Conservation (phyloP, 768 basidiomycete species). For the Grammothele lineata region DNA sequence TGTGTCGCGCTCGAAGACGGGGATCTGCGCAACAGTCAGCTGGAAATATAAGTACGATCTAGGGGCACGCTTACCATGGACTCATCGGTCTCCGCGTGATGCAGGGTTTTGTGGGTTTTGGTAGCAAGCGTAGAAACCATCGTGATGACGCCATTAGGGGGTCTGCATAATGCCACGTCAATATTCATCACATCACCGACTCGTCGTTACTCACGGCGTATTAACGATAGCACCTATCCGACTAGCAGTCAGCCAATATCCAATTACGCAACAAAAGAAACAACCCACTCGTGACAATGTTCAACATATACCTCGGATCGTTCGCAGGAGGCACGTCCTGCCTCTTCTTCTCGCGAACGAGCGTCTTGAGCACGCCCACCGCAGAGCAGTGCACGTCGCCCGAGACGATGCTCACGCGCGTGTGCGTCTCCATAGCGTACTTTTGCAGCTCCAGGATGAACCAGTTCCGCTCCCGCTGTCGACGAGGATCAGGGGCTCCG, state of each 20-base stretch:
- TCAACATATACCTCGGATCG: constrained; percentile 90
- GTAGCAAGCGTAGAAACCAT: constrained; percentile 79
- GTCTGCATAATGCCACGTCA: constrained; percentile 30
- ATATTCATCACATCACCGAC: too few relatives aligned
- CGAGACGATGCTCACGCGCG: constrained; percentile 81
- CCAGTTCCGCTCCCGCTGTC: constrained; percentile 87
- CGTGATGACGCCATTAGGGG: constrained; percentile 66
- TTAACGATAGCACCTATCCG: constrained; percentile 84
- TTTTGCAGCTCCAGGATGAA: constrained; percentile 76
- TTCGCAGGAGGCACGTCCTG: constrained; percentile 44
- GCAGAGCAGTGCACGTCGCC: constrained; percentile 95
- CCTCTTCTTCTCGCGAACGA: constrained; percentile 44
- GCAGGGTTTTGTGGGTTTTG: constrained; percentile 85
- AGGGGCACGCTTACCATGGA: constrained; percentile 54
- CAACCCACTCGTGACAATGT: constrained; percentile 66
- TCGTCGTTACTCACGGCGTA: constrained; percentile 76
- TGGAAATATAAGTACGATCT: neutral
- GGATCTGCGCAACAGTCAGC: constrained; percentile 43
- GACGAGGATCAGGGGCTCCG: constrained; percentile 1
- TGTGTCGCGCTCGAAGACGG: constrained; percentile 73
- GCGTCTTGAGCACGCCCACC: constrained; percentile 73
- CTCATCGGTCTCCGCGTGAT: constrained; percentile 80
- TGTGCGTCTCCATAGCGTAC: constrained; percentile 54
- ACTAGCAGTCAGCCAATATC: neutral
- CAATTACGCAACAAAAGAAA: neutral